Conservation (phyloP, 257 asterid species). For the Verbena officinalis region DNA sequence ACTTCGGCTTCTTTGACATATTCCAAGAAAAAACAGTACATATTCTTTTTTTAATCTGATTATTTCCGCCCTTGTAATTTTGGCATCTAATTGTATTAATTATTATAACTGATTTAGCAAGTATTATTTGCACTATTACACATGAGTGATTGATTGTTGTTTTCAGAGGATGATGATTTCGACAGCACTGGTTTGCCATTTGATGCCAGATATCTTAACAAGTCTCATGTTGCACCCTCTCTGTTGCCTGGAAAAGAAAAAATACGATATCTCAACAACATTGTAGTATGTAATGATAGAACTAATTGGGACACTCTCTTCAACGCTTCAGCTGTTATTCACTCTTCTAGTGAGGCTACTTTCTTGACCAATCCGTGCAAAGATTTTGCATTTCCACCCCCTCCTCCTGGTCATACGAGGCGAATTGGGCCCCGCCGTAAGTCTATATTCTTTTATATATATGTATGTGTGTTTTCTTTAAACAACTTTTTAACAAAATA, state of each 20-base stretch:
- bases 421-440: constrained; percentile 96
- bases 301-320: constrained; percentile 43
- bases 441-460: constrained; percentile 39
- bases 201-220: constrained; percentile 54
- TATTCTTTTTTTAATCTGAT: not conserved
- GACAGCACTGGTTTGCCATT: constrained; percentile 58
- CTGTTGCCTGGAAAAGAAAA: constrained; percentile 40
- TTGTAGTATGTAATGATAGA: constrained; percentile 58
- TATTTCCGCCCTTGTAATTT: not conserved
- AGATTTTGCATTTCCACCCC: constrained; percentile 79
- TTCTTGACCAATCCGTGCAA: constrained; percentile 60
- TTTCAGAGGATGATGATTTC: constrained; percentile 70
- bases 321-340: constrained; percentile 39
- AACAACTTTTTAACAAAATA: constrained; percentile 15
- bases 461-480: not conserved
- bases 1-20: constrained; percentile 3
- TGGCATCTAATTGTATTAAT: not conserved
- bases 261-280: constrained; percentile 33
- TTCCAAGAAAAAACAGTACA: constrained; percentile 13
- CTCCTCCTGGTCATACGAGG: constrained; percentile 74
- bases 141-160: constrained; percentile 35
- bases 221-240: constrained; percentile 43
- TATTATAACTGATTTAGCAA: constrained; percentile 14
- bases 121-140: constrained; percentile 7
- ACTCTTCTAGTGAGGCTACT: constrained; percentile 37